Percentiles rank a stretch among this genome's conserved stretches.
Conservation (phyloP, 2,329 filamentous ascomycete species). For the Colletotrichum coccodes region DNA sequence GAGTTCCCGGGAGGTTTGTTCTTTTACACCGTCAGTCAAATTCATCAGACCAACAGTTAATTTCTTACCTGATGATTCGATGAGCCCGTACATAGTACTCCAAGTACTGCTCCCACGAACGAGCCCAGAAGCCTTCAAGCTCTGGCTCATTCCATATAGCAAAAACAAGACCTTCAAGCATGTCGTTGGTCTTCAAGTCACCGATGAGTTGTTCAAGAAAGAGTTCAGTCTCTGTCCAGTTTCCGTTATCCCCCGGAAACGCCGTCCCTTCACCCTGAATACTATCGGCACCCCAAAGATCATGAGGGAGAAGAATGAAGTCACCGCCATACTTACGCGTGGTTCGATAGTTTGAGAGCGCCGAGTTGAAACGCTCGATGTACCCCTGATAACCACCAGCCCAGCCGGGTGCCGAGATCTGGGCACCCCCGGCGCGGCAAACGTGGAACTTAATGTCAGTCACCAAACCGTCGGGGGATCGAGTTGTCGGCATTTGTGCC, state of each 20-base stretch:
- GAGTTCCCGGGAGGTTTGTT: constrained; percentile 15
- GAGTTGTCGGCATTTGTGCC: constrained; percentile 9
- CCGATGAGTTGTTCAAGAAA: constrained; percentile 51
- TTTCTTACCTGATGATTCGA: constrained; percentile 32
- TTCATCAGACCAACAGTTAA: too few relatives aligned
- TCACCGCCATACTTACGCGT: background rate
- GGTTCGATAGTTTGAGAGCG: constrained; percentile 12
- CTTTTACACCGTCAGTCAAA: background rate
- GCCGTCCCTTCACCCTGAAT: background rate
- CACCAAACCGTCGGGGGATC: constrained; percentile 21
- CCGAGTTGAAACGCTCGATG: background rate
- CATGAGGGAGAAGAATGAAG: background rate
- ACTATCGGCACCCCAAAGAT: background rate
- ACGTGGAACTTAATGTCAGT: constrained; percentile 16
- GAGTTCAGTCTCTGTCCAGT: constrained; percentile 56
- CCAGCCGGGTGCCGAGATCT: constrained; percentile 8
- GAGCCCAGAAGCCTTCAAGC: constrained; percentile 35
- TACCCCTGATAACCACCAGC: background rate
- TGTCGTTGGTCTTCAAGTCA: constrained; percentile 49
- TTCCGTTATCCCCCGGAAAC: constrained; percentile 57
- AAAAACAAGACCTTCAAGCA: constrained; percentile 49
- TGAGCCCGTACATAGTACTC: constrained; percentile 32
- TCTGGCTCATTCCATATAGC: constrained; percentile 68
- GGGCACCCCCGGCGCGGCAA: constrained; percentile 30
- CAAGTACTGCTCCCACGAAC: constrained; percentile 33